Conservation (phyloP, 2,329 filamentous ascomycete species). For the Blastomyces emzantsi region DNA sequence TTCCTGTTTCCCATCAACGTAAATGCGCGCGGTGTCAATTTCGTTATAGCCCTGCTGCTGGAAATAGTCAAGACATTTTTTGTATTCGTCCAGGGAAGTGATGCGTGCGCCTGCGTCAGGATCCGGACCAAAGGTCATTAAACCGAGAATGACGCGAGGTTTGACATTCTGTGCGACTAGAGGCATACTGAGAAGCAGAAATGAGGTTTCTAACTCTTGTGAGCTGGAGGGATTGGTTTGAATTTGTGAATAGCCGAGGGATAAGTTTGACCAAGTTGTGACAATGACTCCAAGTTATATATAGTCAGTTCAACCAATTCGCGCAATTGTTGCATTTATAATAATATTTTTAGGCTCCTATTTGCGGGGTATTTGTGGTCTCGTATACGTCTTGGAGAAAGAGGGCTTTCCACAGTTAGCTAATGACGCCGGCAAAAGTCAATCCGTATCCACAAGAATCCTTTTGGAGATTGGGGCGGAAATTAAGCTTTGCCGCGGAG, state of each 20-base stretch:
- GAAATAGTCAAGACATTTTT: slow-evolving; percentile 62
- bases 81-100: slow-evolving; percentile 60
- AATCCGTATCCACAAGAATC: background rate
- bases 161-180: slow-evolving; percentile 38
- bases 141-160: slow-evolving; percentile 67
- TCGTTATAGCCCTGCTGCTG: slow-evolving; percentile 75
- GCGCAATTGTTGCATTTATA: background rate
- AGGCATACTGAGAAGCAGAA: slow-evolving; percentile 24
- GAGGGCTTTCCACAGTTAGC: background rate
- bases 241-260: background rate
- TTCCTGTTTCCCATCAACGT: slow-evolving; percentile 65
- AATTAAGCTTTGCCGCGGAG: background rate
- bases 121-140: slow-evolving; percentile 75
- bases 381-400: background rate
- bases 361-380: background rate
- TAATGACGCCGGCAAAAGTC: background rate
- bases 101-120: slow-evolving; percentile 58
- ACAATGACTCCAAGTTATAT: too few relatives aligned
- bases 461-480: background rate
- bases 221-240: background rate
- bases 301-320: background rate
- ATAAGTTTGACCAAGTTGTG: background rate
- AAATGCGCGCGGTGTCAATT: slow-evolving; percentile 71
- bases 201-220: background rate
- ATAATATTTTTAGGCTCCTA: background rate